A percentile compares a stretch with the other conserved stretches of the same genome.
Conservation (phyloP, 1,284 basidiomycete genomes). For the Tylopilus sp. region DNA sequence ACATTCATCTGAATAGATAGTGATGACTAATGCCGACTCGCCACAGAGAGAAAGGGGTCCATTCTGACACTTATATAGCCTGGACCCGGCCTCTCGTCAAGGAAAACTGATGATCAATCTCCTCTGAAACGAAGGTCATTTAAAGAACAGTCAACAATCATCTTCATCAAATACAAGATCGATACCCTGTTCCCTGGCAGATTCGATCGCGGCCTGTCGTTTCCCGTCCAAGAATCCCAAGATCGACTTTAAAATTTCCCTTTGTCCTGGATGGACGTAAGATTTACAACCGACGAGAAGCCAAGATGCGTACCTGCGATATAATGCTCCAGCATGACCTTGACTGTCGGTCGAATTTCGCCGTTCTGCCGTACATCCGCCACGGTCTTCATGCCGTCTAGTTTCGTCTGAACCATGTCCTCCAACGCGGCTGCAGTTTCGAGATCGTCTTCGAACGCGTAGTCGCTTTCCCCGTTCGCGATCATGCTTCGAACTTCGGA, state of each 20-base stretch:
- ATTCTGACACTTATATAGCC: too few relatives aligned
- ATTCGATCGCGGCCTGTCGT: conserved; percentile 41
- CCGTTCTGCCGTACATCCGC: conserved; percentile 16
- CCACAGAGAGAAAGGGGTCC: too few relatives aligned
- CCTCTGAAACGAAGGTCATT: not conserved
- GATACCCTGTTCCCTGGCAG: conserved; percentile 49
- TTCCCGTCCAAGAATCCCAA: conserved; percentile 44
- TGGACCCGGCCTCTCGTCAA: too few relatives aligned
- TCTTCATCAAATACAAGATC: conserved; percentile 49
- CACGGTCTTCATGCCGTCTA: conserved; percentile 47
- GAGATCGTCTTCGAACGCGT: conserved; percentile 53
- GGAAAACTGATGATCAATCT: too few relatives aligned
- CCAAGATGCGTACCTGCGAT: conserved; percentile 44
- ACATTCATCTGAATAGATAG: too few relatives aligned
- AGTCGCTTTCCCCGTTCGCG: conserved; percentile 35
- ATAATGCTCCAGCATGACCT: conserved; percentile 54
- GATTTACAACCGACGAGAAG: not conserved
- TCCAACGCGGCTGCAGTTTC: conserved; percentile 61
- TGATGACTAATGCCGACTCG: too few relatives aligned
- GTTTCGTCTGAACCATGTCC: conserved; percentile 59
- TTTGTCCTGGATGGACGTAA: conserved; percentile 37
- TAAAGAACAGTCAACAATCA: not conserved
- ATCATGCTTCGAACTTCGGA: conserved; percentile 49
- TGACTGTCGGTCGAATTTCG: conserved; percentile 48
- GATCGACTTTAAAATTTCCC: conserved; percentile 40